Percentiles rank a stretch among this genome's conserved stretches.
These are phyloP conservation scores for Dalbergia oliveri DNA, from an alignment of 306 rosid genomes.

Conservation along the genomic window DNA sequence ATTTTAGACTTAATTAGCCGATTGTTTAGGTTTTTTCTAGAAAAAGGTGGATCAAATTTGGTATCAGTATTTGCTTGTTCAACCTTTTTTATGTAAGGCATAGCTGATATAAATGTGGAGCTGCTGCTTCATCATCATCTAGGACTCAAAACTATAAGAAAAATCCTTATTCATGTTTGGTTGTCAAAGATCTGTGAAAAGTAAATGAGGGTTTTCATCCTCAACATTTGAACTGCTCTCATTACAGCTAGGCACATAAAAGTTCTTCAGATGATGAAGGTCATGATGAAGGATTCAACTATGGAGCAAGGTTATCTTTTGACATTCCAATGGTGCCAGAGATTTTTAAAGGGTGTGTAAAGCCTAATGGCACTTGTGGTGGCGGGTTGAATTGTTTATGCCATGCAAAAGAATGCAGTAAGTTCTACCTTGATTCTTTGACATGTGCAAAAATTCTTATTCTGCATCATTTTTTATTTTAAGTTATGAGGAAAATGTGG, in stretches of 20 bases:
- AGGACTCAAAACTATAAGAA: constrained; percentile 27
- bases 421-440: constrained; percentile 44
- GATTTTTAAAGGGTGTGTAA: constrained; percentile 69
- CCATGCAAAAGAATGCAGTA: constrained; percentile 80
- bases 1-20: constrained; percentile 1
- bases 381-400: constrained; percentile 81
- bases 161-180: constrained; percentile 52
- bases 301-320: constrained; percentile 62
- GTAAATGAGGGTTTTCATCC: constrained; percentile 63
- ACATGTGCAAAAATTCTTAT: not conserved
- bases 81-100: not conserved
- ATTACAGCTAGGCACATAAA: constrained; percentile 55
- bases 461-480: not conserved
- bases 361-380: constrained; percentile 72
- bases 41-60: not conserved
- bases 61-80: not conserved
- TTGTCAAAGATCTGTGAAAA: constrained; percentile 55
- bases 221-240: constrained; percentile 60
- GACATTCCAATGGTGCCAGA: constrained; percentile 66
- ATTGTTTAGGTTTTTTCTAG: not conserved
- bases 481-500: constrained; percentile 24
- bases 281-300: constrained; percentile 44
- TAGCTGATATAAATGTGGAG: constrained; percentile 35
- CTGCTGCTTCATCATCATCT: constrained; percentile 41
- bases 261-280: constrained; percentile 39